Evolutionary conservation across 2,329 filamentous ascomycete species (phyloP).

Genomic region (Colletotrichum sp.): DNA sequence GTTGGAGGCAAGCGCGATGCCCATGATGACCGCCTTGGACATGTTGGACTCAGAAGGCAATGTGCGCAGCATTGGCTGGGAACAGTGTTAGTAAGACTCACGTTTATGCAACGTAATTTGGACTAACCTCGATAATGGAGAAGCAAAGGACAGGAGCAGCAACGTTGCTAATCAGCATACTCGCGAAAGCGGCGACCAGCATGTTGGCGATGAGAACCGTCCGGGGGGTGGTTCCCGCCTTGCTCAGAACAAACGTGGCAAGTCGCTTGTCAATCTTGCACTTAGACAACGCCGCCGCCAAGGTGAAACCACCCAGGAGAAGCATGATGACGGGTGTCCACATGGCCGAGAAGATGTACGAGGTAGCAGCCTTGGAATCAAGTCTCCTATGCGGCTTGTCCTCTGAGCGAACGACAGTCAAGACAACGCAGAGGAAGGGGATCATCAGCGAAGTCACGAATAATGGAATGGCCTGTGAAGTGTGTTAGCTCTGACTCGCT

Average conservation of each 20-base stretch:
- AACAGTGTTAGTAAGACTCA: constrained; percentile 11
- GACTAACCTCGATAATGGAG: constrained; percentile 86
- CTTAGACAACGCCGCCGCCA: constrained; percentile 93
- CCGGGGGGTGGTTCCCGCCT: constrained; percentile 88
- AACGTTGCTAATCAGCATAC: constrained; percentile 99
- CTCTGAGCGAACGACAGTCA: constrained; percentile 83
- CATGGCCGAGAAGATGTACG: constrained; percentile 92
- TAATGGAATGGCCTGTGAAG: constrained; percentile 80
- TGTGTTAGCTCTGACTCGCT: constrained; percentile 17
- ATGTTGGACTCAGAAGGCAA: constrained; percentile 89
- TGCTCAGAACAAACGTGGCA: constrained; percentile 94
- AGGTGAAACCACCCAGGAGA: constrained; percentile 91
- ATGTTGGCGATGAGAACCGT: constrained; percentile 96
- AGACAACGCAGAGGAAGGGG: constrained; percentile 88
- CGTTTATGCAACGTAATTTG: not conserved
- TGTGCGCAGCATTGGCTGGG: constrained; percentile 88
- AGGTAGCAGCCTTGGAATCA: constrained; percentile 79
- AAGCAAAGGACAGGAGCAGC: constrained; percentile 96
- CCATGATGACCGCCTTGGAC: constrained; percentile 93
- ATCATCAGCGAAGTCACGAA: constrained; percentile 96
- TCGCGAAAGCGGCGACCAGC: constrained; percentile 97
- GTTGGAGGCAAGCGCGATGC: constrained; percentile 93
- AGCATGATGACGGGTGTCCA: constrained; percentile 99
- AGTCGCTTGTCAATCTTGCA: constrained; percentile 98
- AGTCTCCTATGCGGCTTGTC: constrained; percentile 61